Evolutionary conservation across 768 basidiomycete genomes (phyloP).

Genomic region (Polyporus arcularius): DNA sequence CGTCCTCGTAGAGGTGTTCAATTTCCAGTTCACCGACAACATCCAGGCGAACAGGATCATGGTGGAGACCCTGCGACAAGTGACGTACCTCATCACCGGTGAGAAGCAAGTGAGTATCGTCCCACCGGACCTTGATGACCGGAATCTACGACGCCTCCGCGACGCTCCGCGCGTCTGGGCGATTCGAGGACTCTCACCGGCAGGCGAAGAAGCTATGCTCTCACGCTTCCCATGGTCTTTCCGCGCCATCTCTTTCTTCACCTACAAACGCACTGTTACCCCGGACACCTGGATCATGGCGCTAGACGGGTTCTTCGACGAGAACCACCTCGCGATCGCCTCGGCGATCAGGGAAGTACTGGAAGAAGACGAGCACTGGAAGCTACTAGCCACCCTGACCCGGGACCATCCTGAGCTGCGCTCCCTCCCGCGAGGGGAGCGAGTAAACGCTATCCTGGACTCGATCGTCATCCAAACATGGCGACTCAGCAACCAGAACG

Average conservation of each 20-base stretch:
- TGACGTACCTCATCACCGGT: background rate
- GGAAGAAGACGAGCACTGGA: too few relatives aligned
- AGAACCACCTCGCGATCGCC: background rate
- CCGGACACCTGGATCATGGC: background rate
- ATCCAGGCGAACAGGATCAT: background rate
- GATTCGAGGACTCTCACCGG: background rate
- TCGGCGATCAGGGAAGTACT: too few relatives aligned
- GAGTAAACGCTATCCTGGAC: too few relatives aligned
- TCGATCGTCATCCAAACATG: too few relatives aligned
- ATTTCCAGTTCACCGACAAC: background rate
- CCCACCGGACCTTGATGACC: background rate
- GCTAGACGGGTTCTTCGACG: background rate
- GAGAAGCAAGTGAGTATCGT: background rate
- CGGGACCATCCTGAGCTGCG: too few relatives aligned
- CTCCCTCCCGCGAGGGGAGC: too few relatives aligned
- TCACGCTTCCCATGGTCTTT: background rate
- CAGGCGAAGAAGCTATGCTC: background rate
- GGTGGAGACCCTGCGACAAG: background rate
- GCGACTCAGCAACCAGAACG: too few relatives aligned
- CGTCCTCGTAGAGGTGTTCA: background rate
- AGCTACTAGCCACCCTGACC: too few relatives aligned
- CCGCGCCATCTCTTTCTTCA: background rate
- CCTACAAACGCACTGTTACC: background rate
- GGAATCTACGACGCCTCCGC: background rate
- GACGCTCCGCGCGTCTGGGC: background rate